Conservation (phyloP, 257 asterid genomes). For the Scutellaria baicalensis region DNA sequence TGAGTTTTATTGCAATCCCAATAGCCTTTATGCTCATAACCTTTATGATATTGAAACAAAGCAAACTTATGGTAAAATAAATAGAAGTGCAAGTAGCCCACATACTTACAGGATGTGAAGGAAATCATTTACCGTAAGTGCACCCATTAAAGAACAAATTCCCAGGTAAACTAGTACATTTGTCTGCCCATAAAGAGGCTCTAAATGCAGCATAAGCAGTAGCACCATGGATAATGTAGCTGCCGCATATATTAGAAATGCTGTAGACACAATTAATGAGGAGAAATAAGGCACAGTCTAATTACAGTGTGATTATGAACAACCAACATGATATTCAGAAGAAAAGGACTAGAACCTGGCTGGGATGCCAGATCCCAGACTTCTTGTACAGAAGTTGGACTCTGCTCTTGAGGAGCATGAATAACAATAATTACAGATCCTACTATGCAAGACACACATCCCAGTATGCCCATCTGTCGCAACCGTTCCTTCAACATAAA, state of each 20-base stretch:
- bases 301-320: not conserved
- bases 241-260: constrained; percentile 47
- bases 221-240: constrained; percentile 42
- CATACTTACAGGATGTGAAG: not conserved
- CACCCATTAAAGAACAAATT: constrained; percentile 63
- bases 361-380: constrained; percentile 61
- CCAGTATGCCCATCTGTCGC: constrained; percentile 46
- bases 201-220: constrained; percentile 49
- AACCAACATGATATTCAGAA: not conserved
- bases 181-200: constrained; percentile 64
- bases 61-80: not conserved
- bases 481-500: constrained; percentile 56
- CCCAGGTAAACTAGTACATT: constrained; percentile 58
- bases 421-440: constrained; percentile 61
- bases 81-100: not conserved
- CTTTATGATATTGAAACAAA: constrained; percentile 26
- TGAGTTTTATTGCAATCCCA: constrained; percentile 85
- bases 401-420: constrained; percentile 64
- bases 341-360: constrained; percentile 32
- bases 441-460: constrained; percentile 54
- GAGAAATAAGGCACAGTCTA: not conserved
- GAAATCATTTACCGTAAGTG: constrained; percentile 47
- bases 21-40: constrained; percentile 88
- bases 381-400: constrained; percentile 50
- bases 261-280: constrained; percentile 33